phyloP scores from a whole-genome alignment of 345 rosid species.

The Boechera stricta region DNA sequence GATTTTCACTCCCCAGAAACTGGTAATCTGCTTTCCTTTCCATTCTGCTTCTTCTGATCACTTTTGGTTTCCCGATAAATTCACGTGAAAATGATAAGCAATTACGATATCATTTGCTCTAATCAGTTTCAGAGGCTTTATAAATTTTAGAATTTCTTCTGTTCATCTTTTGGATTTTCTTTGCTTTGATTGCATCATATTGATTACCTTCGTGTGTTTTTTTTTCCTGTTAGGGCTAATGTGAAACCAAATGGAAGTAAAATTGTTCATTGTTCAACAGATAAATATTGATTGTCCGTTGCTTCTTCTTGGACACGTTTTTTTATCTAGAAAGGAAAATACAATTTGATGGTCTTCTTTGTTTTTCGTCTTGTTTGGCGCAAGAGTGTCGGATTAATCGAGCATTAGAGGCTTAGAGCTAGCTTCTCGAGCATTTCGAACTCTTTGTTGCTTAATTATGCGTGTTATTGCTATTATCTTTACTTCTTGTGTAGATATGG shows the following conservation, averaged over 20 bases:
- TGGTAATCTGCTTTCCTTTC: constrained; percentile 49
- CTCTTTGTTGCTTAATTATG: neutral
- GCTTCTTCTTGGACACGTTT: no score
- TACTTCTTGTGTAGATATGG: constrained; percentile 2
- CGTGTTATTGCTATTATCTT: constrained; percentile 9
- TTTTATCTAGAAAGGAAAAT: no score
- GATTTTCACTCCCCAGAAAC: constrained; percentile 82
- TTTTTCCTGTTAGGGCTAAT: no score
- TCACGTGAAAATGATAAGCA: neutral
- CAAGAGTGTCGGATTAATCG: neutral
- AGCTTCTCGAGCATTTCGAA: neutral
- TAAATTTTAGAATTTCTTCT: neutral
- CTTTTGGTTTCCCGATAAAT: constrained; percentile 18
- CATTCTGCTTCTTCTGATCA: neutral
- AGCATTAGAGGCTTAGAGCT: neutral
- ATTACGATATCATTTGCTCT: neutral
- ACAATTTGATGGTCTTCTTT: neutral
- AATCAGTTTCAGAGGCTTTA: neutral
- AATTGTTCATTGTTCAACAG: no score
- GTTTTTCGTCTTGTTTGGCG: constrained; percentile 9
- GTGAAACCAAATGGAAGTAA: no score
- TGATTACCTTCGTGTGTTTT: neutral
- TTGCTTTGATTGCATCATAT: constrained; percentile 20
- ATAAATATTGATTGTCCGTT: no score
- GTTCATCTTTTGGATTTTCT: neutral